Evolutionary conservation across 2,329 filamentous ascomycete species (phyloP).

Genomic region (Aureobasidium sp.): DNA sequence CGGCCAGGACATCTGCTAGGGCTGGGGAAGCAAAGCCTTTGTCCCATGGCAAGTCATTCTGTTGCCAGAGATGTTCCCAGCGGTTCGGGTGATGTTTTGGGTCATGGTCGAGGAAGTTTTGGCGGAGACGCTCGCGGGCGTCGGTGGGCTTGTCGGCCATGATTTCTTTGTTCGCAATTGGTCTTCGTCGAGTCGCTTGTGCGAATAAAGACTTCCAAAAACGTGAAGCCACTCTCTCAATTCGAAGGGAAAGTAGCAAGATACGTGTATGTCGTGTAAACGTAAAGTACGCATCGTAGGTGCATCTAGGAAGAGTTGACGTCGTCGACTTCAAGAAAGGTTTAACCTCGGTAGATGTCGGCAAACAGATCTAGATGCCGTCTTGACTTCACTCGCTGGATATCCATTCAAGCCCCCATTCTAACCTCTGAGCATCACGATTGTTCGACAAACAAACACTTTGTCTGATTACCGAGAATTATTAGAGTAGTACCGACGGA

Average conservation of each 20-base stretch:
- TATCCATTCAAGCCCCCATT: neutral
- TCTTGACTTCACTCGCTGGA: neutral
- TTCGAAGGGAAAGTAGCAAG: neutral
- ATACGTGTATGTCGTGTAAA: neutral
- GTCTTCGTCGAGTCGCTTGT: neutral
- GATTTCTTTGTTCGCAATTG: neutral
- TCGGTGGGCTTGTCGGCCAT: constrained; percentile 13
- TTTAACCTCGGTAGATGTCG: neutral
- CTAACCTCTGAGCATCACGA: too few relatives aligned
- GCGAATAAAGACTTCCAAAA: neutral
- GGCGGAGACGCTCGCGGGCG: constrained; percentile 20
- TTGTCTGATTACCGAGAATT: too few relatives aligned
- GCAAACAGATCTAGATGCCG: neutral
- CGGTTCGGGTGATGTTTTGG: constrained; percentile 32
- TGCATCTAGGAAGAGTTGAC: neutral
- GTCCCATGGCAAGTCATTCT: constrained; percentile 50
- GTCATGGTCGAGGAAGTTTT: constrained; percentile 18
- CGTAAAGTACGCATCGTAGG: neutral
- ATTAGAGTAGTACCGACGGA: too few relatives aligned
- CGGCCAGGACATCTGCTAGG: constrained; percentile 43
- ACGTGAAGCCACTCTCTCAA: neutral
- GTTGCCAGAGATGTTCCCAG: constrained; percentile 50
- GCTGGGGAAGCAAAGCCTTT: constrained; percentile 50
- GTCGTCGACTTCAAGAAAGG: neutral
- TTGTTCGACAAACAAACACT: too few relatives aligned